Evolutionary conservation across 768 basidiomycete species (phyloP), one percentile per base, ranked within the genome.

Genomic region (Ramaria sp.): DNA sequence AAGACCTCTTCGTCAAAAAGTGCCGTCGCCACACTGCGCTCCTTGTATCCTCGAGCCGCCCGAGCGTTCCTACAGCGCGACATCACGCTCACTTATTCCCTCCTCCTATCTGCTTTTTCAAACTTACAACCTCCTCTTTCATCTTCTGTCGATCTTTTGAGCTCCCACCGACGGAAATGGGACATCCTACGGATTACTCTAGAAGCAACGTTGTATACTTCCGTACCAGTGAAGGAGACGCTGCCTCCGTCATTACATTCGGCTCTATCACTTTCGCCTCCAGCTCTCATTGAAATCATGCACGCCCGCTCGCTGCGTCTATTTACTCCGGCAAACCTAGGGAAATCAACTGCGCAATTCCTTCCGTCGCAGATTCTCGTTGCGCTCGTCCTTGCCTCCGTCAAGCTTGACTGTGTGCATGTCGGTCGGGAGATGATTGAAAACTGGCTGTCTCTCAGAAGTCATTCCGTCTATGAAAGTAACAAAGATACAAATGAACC

Each of bases 181-280:
- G 88, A 92, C 62, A 80, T 92, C 54, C 79, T 92, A 6, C 77
- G 89, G 24, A 83, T 92, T 58, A 91, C 88, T 0, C 75, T 89
- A 52, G 88, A 91, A 64, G 79, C 82, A 1, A 87, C 83, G 0
- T 67, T 86, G 25, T 88, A 85, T 62, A 65, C 78, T 13, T 75
- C 83, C 2, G 70, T 71, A 1, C 76, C 80, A 18, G 50, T 34
- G 2, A 5, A 68, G 1, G 58, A 63, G 13, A 59, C 62, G 8
- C 65, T 85, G 13, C 84, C 85, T 0, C 67, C 73, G 20, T 54
- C 75, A 0, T 69, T 87, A 25, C 74, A 76, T 30, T 70, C 73
- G 9, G 71, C 77, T 42, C 69, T 84, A 13, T 61, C 76, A 16
- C 74, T 82, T 51, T 78, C 85, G 0, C 76, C 85, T 0, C 79